Evolutionary conservation across 129 eudicot genomes (phyloP).

Genomic region (Heracleum sosnowskyi): DNA sequence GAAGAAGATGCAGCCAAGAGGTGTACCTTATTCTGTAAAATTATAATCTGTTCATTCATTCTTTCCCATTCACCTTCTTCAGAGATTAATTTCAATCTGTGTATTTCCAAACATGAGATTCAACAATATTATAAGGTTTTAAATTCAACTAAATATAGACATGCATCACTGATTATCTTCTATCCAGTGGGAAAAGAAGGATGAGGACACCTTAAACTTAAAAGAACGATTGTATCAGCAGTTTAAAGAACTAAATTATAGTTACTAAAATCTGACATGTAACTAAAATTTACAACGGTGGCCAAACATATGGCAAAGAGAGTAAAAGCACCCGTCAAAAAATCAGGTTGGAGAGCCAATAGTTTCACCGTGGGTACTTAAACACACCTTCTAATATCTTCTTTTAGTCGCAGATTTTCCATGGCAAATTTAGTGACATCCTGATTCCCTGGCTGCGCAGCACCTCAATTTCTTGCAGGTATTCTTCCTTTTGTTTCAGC

Average conservation of each 20-base stretch:
- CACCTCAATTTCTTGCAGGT: conserved; percentile 68
- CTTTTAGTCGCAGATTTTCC: conserved; percentile 90
- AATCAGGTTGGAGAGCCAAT: neutral
- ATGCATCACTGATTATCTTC: neutral
- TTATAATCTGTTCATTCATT: conserved; percentile 73
- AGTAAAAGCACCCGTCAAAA: neutral
- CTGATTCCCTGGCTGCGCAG: conserved; percentile 67
- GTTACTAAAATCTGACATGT: neutral
- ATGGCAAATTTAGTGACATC: conserved; percentile 94
- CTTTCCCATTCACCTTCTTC: conserved; percentile 95
- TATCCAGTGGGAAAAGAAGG: neutral
- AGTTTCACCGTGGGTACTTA: neutral
- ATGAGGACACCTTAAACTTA: neutral
- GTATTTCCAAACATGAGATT: conserved; percentile 17
- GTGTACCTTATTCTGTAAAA: conserved; percentile 65
- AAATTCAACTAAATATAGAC: neutral
- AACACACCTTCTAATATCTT: conserved; percentile 76
- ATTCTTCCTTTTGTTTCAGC: conserved; percentile 83
- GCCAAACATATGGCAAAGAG: neutral
- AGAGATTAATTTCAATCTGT: conserved; percentile 66
- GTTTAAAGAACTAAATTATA: neutral
- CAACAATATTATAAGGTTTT: neutral
- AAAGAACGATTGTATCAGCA: neutral
- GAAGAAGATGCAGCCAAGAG: conserved; percentile 6
- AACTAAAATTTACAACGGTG: neutral